phyloP scores from a whole-genome alignment of 2,329 filamentous ascomycete genomes.

The Paracoccidioides brasiliensis region DNA sequence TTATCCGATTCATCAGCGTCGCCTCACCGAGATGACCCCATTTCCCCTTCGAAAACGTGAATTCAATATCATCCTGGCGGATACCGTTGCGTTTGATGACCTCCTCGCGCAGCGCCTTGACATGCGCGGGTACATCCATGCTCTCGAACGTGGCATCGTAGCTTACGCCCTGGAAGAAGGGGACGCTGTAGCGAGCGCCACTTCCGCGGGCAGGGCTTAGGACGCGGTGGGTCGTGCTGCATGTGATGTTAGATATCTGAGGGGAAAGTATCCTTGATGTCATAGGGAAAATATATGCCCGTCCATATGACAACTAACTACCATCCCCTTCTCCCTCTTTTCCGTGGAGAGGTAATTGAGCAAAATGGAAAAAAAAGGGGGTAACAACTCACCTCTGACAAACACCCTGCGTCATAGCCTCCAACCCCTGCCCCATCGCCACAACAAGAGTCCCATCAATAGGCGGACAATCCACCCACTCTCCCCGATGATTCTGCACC shows the following conservation, averaged over 20 bases:
- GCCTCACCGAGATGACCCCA: constrained; percentile 63
- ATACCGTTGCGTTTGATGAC: constrained; percentile 45
- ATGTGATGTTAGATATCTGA: neutral
- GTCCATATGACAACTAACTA: neutral
- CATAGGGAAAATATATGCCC: neutral
- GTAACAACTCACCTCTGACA: constrained; percentile 42
- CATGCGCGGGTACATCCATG: constrained; percentile 53
- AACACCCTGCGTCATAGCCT: constrained; percentile 71
- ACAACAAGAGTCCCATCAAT: constrained; percentile 68
- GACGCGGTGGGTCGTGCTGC: constrained; percentile 65
- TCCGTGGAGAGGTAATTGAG: neutral
- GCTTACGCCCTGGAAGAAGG: constrained; percentile 79
- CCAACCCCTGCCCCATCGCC: constrained; percentile 74
- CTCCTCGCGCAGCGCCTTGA: constrained; percentile 48
- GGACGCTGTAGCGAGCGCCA: constrained; percentile 64
- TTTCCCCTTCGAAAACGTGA: constrained; percentile 63
- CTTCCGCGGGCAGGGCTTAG: constrained; percentile 57
- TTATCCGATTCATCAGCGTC: constrained; percentile 69
- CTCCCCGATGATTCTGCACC: constrained; percentile 63
- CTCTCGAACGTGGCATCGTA: constrained; percentile 69
- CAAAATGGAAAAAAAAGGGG: neutral
- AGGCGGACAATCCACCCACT: constrained; percentile 74
- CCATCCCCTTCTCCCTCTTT: no score
- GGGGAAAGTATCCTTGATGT: neutral
- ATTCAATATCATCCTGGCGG: constrained; percentile 64